A percentile compares a stretch with the other conserved stretches of the same genome.
Conservation (phyloP, 78 protist genomes). For the Ministeria vibrans region DNA sequence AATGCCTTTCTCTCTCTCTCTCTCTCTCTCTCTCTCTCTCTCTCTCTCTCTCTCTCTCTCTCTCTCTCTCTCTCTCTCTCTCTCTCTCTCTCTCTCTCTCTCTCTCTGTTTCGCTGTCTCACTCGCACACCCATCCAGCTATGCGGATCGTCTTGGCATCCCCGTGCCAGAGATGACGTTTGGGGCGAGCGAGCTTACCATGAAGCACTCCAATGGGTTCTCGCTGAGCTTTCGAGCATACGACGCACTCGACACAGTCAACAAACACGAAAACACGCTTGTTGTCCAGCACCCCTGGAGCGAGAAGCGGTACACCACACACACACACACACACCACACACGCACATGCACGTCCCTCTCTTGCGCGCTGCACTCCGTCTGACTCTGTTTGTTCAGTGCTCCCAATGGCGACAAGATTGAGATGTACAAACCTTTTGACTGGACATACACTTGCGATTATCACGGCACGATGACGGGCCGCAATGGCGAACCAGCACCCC, state of each 20-base stretch:
- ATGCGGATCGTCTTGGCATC: not conserved
- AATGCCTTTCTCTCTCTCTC: not conserved
- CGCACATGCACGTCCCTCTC: not conserved
- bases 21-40: not conserved
- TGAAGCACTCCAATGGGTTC: not conserved
- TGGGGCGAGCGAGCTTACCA: not conserved
- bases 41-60: not conserved
- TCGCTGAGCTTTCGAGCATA: constrained; percentile 25
- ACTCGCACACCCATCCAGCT: not conserved
- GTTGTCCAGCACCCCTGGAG: constrained; percentile 4
- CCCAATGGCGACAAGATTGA: not conserved
- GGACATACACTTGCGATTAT: constrained; percentile 51
- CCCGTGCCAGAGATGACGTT: constrained; percentile 4
- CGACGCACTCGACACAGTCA: constrained; percentile 34
- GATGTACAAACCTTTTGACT: constrained; percentile 32
- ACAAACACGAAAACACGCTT: not conserved
- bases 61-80: not conserved
- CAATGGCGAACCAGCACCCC: not conserved
- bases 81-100: not conserved
- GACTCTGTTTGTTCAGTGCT: not conserved
- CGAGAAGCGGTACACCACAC: not conserved
- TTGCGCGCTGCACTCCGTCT: not conserved
- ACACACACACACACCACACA: not conserved
- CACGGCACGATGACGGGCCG: constrained; percentile 29
- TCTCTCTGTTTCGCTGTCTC: not conserved